Percentiles rank a stretch among this genome's conserved stretches.
Evolutionary conservation across 768 basidiomycete species (phyloP).

Genomic region (Tubosaeta sp.): DNA sequence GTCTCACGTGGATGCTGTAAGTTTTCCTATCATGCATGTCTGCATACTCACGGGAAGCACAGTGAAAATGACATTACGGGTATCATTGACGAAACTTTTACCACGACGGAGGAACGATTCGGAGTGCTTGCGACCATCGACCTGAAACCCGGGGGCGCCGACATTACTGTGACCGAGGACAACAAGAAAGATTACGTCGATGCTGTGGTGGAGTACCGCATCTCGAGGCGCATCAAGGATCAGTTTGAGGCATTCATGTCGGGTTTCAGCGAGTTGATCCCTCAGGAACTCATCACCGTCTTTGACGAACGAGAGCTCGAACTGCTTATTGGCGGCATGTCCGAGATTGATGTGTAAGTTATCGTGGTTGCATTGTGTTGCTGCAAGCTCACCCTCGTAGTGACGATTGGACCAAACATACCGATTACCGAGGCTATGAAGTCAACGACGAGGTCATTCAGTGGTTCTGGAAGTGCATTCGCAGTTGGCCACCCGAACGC

Average conservation of each 20-base stretch:
- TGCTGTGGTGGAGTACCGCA: constrained; percentile 91
- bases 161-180: constrained; percentile 87
- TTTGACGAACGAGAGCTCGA: constrained; percentile 98
- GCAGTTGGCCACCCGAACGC: constrained; percentile 96
- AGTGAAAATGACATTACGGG: constrained; percentile 99
- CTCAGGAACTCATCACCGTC: constrained; percentile 95
- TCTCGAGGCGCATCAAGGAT: constrained; percentile 94
- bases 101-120: constrained; percentile 95
- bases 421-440: constrained; percentile 96
- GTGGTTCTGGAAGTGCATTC: constrained; percentile 99
- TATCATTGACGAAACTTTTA: constrained; percentile 96
- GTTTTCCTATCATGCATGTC: constrained; percentile 29
- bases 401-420: constrained; percentile 99
- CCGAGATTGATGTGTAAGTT: constrained; percentile 95
- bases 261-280: constrained; percentile 99
- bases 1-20: constrained; percentile 98
- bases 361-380: background rate
- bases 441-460: constrained; percentile 95
- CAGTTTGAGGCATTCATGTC: constrained; percentile 99
- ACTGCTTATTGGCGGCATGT: constrained; percentile 97
- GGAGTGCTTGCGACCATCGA: constrained; percentile 98
- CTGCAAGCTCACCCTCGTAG: constrained; percentile 31
- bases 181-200: constrained; percentile 99
- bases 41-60: constrained; percentile 10
- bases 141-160: constrained; percentile 82